phyloP scores from a whole-genome alignment of 345 rosid genomes.

The Eucalyptus camaldulensis region DNA sequence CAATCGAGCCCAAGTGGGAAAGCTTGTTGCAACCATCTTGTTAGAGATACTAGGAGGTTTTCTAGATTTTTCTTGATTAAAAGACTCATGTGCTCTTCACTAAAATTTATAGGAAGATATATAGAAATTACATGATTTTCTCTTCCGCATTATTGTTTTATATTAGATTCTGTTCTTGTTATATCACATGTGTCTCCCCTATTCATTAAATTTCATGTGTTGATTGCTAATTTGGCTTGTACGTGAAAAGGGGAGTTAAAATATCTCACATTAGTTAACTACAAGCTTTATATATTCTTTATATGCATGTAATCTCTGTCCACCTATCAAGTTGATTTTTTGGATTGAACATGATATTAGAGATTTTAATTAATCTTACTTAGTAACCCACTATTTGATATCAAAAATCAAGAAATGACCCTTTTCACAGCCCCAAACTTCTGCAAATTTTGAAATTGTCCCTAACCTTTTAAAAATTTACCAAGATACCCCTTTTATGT shows the following conservation, averaged over 20 bases:
- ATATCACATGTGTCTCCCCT: neutral
- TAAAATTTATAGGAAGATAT: neutral
- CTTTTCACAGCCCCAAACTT: no score
- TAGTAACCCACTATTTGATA: no score
- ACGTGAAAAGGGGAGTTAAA: neutral
- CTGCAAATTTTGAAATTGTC: no score
- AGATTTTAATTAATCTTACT: no score
- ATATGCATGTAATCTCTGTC: no score
- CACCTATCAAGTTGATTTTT: rapidly evolving
- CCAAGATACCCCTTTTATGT: no score
- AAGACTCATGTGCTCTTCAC: neutral
- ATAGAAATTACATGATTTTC: neutral
- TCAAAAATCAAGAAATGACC: no score
- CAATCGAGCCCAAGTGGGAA: neutral
- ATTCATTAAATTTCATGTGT: neutral
- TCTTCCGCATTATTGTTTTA: neutral
- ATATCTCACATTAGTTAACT: no score
- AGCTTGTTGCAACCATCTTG: neutral
- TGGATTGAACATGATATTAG: no score
- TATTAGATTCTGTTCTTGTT: neutral
- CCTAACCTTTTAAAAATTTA: no score
- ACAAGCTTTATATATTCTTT: no score
- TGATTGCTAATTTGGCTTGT: no score
- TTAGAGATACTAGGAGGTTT: neutral
- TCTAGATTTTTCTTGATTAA: neutral